phyloP scores from a whole-genome alignment of 495 filamentous ascomycete genomes.

The Neurospora africana region DNA sequence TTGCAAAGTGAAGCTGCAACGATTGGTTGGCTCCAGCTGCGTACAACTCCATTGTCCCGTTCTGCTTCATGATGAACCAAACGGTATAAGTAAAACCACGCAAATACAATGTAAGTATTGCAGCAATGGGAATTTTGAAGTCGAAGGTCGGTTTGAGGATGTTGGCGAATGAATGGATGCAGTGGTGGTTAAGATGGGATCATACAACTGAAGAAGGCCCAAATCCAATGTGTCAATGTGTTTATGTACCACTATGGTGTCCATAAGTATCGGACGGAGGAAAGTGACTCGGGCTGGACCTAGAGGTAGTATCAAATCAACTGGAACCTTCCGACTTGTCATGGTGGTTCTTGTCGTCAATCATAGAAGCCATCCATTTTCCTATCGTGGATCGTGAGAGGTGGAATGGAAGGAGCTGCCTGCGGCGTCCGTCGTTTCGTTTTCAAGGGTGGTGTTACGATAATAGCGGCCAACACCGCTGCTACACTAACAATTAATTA shows the following conservation, averaged over 20 bases:
- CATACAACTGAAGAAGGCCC: neutral
- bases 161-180: neutral
- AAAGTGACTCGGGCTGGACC: neutral
- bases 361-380: neutral
- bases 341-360: neutral
- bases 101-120: neutral
- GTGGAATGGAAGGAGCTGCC: neutral
- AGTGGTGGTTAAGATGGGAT: neutral
- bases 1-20: slow-evolving; percentile 31
- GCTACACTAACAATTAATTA: neutral
- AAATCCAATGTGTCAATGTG: no score
- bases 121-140: neutral
- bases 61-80: neutral
- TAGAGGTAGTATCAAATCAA: neutral
- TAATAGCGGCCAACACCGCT: neutral
- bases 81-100: neutral
- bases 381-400: neutral
- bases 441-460: neutral
- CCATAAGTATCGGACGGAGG: no score
- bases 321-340: neutral
- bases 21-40: slow-evolving; percentile 44
- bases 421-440: neutral
- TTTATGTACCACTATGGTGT: no score
- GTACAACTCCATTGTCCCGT: slow-evolving; percentile 32
- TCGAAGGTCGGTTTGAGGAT: neutral